Evolutionary conservation across 2,329 filamentous ascomycete species (phyloP), one percentile per base, ranked within the genome.

Genomic region (Pseudogymnoascus sp.): DNA sequence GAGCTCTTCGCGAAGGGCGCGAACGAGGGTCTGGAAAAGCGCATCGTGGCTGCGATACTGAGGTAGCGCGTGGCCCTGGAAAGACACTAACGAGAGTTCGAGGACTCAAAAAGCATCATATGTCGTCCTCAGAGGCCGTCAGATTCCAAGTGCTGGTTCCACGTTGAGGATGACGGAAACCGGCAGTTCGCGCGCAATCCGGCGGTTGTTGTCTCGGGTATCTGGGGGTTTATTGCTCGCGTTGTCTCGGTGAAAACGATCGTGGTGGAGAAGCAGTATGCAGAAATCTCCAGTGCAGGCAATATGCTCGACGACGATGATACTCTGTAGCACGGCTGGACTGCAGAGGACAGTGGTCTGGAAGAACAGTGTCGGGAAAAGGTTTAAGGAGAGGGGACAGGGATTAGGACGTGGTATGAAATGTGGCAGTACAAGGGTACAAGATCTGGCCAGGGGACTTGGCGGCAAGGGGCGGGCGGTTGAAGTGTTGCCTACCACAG

Each of bases 331-430:
- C 47, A 28, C 15, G 28, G 47, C 7, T 33, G 47, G 18, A 53
- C 28, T 20, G 2, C 28, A 33, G 47, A 53, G 47, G 28, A 53
- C 47, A 33, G 28, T 53, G 28, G 47, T 20, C 47, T 53, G 28
- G 47, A 53, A 53, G 47, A 53, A 33, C 30, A n/a, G 47, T 53
- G 47, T 33, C 47, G 47, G 47, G 47, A 53, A 53, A 53, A 53
- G 28, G 47, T 53, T 53, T 53, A 53, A 53, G 47, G 47, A 53
- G 47, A 53, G 47, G 47, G 47, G 28, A 53, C 47, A 53, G 47
- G 47, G 47, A 53, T 53, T 53, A 53, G 33, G 28, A 7, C 25
- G 25, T 50, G 43, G 43, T 14, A 53, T 50, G 47, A 8, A 53
- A 33, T 53, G 47, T 33, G 25, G 25, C 47, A 15, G 47, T 53